Evolutionary conservation across 306 rosid genomes (phyloP), one percentile per base, ranked within the genome.

Genomic region (Dryas octopetala): DNA sequence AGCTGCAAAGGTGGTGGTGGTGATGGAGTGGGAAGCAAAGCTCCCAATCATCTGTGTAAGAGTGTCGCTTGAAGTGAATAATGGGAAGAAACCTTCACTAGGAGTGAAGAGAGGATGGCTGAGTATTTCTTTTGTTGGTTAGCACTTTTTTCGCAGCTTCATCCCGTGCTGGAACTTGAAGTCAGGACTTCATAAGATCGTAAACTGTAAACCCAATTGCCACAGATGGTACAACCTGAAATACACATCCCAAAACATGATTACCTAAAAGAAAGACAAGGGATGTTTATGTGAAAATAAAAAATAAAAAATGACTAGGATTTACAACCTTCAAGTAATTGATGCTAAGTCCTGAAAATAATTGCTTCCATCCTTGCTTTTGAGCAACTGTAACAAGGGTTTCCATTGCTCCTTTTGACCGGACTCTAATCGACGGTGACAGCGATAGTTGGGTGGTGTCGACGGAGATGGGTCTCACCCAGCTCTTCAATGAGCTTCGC

Each of bases 171-270:
- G 97, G 97, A 80, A 95, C 97, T 85, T 84, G 85, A 51, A 91
- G 85, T 77, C 41, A 82, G 59, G 82, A 60, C 80, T 95, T 95
- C 97, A 89, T 81, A 28, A 80, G 74, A 75, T 95, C 98, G 63
- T 90, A 95, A 74, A 92, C 93, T n/a, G 97, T 95, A 76, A 91
- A 95, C 65, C 98, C 96, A n/a, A 95, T 92, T 17, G 98, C 98
- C 65, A 85, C 97, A 49, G 98, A 95, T 59, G 98, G 98, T 53
- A 91, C 98, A 47, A 91, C 97, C 98, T 95, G 90, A 76, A 85
- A 76, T 41, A 78, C 74, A 80, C 32, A 50, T 12, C 19, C 43
- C 38, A 73, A 73, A 12, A 66, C 64, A 71, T 70, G 74, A 69
- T 74, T 50, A 79, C 57, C 74, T 71, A 82, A 70, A 67, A 70